These are phyloP conservation scores for Alternaria conjuncta DNA, from an alignment of 2,329 filamentous ascomycete genomes.

Conservation along the genomic window DNA sequence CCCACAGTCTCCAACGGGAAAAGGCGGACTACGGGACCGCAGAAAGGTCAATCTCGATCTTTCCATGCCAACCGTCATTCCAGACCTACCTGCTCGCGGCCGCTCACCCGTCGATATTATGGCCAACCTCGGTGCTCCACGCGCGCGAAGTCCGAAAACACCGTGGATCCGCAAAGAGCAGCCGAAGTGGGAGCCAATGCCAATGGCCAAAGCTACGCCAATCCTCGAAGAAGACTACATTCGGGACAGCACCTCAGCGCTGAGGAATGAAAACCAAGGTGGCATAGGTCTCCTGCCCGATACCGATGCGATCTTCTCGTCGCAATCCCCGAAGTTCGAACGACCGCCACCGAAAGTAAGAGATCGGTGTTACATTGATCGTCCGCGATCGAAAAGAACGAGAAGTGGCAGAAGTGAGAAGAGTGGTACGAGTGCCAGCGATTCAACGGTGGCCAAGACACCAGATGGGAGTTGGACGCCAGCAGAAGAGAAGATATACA, in stretches of 20 bases:
- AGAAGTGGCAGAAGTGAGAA: constrained; percentile 10
- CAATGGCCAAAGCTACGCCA: constrained; percentile 13
- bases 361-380: constrained; percentile 20
- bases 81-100: constrained; percentile 27
- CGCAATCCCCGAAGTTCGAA: constrained; percentile 12
- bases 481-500: constrained; percentile 1
- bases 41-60: constrained; percentile 39
- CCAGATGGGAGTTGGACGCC: constrained; percentile 12
- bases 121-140: constrained; percentile 28
- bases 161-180: constrained; percentile 24
- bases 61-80: constrained; percentile 28
- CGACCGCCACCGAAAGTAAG: constrained; percentile 12
- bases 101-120: constrained; percentile 14
- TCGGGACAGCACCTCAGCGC: not conserved
- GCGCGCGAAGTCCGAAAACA: constrained; percentile 36
- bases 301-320: constrained; percentile 11
- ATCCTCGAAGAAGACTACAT: constrained; percentile 21
- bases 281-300: constrained; percentile 14
- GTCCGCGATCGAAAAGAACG: constrained; percentile 8
- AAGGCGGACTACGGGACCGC: constrained; percentile 33
- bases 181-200: constrained; percentile 15
- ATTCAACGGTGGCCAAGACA: constrained; percentile 15
- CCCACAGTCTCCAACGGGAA: not conserved
- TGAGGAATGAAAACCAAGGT: not conserved
- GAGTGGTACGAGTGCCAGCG: constrained; percentile 15